Base-by-base conservation (phyloP, 306 rosid genomes). In the Arachis stenosperma region DNA sequence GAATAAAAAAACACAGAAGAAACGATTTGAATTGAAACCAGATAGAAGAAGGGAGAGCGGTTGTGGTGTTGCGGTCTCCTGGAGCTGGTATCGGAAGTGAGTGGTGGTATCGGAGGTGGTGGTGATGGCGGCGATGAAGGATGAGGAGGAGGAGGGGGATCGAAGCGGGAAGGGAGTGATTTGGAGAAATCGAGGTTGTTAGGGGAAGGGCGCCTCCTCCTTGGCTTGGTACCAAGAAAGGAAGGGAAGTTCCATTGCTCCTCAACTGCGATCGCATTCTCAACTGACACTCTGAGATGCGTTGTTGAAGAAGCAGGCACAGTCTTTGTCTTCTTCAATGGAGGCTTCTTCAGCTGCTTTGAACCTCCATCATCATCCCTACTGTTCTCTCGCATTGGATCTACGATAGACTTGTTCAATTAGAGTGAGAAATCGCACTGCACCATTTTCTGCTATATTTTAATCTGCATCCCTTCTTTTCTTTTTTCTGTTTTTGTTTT, bases 171-270 rank as follows among this genome's bases (percentile, higher is more conserved):
- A 11, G 41, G 60, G 27, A 22, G 40, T 6, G 69, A 67, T 29
- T 61, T 52, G 41, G 73, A 48, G 44, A 22, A 36, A n/a, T 48
- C 73, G 15, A 61, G 78, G 13, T 64, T 79, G 53, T 79, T 85
- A 44, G 69, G 3, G 13, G 84, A 43, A 33, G 50, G 78, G 61
- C 74, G 78, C 53, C 83, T 69, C 37, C 83, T 89, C 17, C 88
- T 65, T 46, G 91, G 80, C 39, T 84, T 76, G 5, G 88, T 84
- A 29, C 96, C 90, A 1, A 93, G 89, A 17, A 86, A 82, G 8
- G 98, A 88, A 52, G 96, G 98, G 76, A 80, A 89, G 67, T 87
- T 81, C 88, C 87, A 90, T 47, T 90, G 92, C 7, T 85, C 82
- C 4, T 93, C 74, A 4, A 33, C 37, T 33, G 53, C 78, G 40